These are phyloP conservation scores for Blastobotrys muscicola DNA, from an alignment of 805 yeast species.

Conservation along the genomic window DNA sequence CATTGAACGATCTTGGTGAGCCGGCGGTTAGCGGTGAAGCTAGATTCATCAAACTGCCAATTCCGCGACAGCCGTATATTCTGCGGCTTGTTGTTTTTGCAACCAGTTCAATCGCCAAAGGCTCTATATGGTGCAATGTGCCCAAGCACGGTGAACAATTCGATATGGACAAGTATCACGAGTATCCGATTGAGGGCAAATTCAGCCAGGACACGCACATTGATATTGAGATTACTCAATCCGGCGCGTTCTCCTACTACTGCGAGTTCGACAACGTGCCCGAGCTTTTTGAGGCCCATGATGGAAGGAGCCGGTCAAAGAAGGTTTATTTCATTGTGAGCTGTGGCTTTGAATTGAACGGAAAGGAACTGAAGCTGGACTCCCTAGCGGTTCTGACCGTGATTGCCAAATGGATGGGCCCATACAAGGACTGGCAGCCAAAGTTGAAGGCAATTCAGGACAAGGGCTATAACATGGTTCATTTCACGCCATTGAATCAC, in stretches of 20 bases:
- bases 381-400: slow-evolving; percentile 76
- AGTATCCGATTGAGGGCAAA: slow-evolving; percentile 39
- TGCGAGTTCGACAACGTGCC: slow-evolving; percentile 41
- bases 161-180: slow-evolving; percentile 46
- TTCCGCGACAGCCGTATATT: slow-evolving; percentile 30
- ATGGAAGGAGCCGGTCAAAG: slow-evolving; percentile 32
- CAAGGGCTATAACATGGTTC: slow-evolving; percentile 92
- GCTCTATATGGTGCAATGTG: slow-evolving; percentile 62
- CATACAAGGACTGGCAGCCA: slow-evolving; percentile 52
- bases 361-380: slow-evolving; percentile 56
- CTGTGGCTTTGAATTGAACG: slow-evolving; percentile 56
- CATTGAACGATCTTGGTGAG: slow-evolving; percentile 20
- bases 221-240: slow-evolving; percentile 49
- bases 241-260: slow-evolving; percentile 77
- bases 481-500: slow-evolving; percentile 86
- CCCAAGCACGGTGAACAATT: slow-evolving; percentile 44
- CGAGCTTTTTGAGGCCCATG: slow-evolving; percentile 7
- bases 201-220: slow-evolving; percentile 57
- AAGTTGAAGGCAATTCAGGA: slow-evolving; percentile 50
- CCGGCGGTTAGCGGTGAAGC: slow-evolving; percentile 28
- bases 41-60: slow-evolving; percentile 30
- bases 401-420: slow-evolving; percentile 88
- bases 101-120: slow-evolving; percentile 63
- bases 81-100: slow-evolving; percentile 63
- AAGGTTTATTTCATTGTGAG: slow-evolving; percentile 65